Percentiles rank a stretch among this genome's conserved stretches.
These are phyloP conservation scores for Odontarrhena argentea DNA, from an alignment of 345 rosid species.

Conservation along the genomic window DNA sequence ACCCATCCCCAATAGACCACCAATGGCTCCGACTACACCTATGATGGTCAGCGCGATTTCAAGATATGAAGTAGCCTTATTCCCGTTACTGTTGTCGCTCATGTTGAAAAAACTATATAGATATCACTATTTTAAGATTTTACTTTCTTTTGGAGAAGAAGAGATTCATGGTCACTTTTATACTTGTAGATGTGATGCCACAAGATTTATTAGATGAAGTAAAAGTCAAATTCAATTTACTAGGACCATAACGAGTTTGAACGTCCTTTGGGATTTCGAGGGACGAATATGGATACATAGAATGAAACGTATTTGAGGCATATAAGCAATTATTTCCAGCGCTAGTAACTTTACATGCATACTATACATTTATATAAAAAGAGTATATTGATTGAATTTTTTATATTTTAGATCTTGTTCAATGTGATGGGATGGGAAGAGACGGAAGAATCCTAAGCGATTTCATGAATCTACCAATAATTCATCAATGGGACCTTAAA, in stretches of 20 bases:
- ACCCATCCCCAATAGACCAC: constrained; percentile 3
- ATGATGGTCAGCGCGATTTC: constrained; percentile 7
- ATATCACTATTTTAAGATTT: background rate
- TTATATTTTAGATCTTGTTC: constrained; percentile 6
- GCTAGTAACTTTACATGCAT: background rate
- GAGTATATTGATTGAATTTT: too few relatives aligned
- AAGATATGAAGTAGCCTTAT: background rate
- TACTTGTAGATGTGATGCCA: constrained; percentile 9
- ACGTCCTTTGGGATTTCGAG: constrained; percentile 7
- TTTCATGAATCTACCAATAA: constrained; percentile 15
- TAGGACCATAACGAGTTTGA: background rate
- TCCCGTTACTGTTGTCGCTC: background rate
- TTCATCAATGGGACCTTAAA: background rate
- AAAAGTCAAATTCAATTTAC: constrained; percentile 14
- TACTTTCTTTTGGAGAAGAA: background rate
- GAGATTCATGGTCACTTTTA: constrained; percentile 18
- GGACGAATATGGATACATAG: background rate
- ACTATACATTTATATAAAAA: background rate
- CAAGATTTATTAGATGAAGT: constrained; percentile 18
- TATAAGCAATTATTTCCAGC: background rate
- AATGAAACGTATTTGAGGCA: background rate
- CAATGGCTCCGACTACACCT: constrained; percentile 23
- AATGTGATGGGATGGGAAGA: constrained; percentile 7
- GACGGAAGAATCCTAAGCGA: constrained; percentile 7
- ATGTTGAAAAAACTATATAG: background rate